Conservation (phyloP, 352 stramenopile species). For the Globisporangium sylvaticum region DNA sequence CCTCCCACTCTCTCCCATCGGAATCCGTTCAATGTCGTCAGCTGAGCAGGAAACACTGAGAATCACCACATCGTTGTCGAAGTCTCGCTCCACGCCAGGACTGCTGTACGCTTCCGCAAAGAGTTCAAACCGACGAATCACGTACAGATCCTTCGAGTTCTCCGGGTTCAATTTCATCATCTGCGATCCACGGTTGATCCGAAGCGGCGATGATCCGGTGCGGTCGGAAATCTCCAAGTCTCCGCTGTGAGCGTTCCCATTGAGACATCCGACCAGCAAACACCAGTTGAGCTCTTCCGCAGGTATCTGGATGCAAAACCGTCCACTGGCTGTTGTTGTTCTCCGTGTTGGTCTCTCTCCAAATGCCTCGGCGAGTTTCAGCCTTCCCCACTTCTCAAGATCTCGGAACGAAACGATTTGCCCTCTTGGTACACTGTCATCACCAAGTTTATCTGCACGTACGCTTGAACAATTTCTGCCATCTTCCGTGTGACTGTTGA, state of each 20-base stretch:
- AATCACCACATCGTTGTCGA: slow-evolving; percentile 18
- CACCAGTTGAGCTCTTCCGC: slow-evolving; percentile 29
- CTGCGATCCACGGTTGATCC: neutral
- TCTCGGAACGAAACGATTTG: slow-evolving; percentile 2
- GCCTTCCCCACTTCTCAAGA: slow-evolving; percentile 2
- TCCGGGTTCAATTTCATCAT: slow-evolving; percentile 4
- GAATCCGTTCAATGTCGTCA: slow-evolving; percentile 21
- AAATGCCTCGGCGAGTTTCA: neutral
- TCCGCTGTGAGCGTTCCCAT: slow-evolving; percentile 29
- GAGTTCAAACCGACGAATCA: slow-evolving; percentile 32
- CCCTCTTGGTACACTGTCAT: neutral
- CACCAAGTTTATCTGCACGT: neutral
- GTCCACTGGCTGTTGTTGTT: neutral
- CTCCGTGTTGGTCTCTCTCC: neutral
- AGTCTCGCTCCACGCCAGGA: slow-evolving; percentile 3
- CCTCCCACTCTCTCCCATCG: slow-evolving; percentile 10
- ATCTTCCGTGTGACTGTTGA: slow-evolving; percentile 2
- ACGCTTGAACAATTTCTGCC: slow-evolving; percentile 9
- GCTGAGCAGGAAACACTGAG: slow-evolving; percentile 22
- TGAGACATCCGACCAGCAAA: slow-evolving; percentile 29
- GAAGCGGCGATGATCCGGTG: slow-evolving; percentile 27
- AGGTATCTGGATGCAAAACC: slow-evolving; percentile 15
- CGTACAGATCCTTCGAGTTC: slow-evolving; percentile 17
- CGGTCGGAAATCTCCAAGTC: slow-evolving; percentile 43
- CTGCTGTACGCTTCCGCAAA: slow-evolving; percentile 26